Evolutionary conservation across 495 filamentous ascomycete species (phyloP), one percentile per base, ranked within the genome.

Genomic region (Xylaria nigripes): DNA sequence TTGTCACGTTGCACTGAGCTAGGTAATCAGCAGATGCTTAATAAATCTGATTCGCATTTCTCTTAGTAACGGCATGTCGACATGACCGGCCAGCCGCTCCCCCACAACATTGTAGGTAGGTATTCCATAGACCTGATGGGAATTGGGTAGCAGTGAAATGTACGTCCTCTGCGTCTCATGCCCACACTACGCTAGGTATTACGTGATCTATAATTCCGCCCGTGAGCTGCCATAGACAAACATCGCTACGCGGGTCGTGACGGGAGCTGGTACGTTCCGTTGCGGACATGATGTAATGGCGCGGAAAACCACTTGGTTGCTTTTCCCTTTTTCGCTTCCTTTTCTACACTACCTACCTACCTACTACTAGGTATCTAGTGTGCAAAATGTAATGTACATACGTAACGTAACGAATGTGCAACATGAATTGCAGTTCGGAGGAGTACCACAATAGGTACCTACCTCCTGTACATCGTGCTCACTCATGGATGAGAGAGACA

Each of bases 1-100:
- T 38, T 45, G 44, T 36, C 41, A 52, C 50, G 50, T 52, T 47
- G 32, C 43, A 47, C 44, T 29, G 23, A 40, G 43, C 32, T 36
- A 54, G 21, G 22, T 41, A 54, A 54, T 46, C 32, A 41, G 29
- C 22, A 40, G 21, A 16, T 22, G 15, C 8, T 13, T 29, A 29
- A 23, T 48, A 12, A 29, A 32, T 41, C 2, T 22, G 16, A 27
- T 41, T 48, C 21, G 22, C 18, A n/a, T 34, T 29, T 46, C 9
- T 38, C 21, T 27, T 45, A 36, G 32, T 40, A 16, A 16, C 22
- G 19, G 27, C 32, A 46, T 29, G 24, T 42, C 32, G 9, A 40
- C 32, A 42, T 29, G 15, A 30, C 18, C 51, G n/a, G 23, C 12
- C 4, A 5, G 5, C 15, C 27, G 27, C 27, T 29, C 12, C 36